Evolutionary conservation across 1,139 yeast species (phyloP).

Genomic region (Diutina rugosa): DNA sequence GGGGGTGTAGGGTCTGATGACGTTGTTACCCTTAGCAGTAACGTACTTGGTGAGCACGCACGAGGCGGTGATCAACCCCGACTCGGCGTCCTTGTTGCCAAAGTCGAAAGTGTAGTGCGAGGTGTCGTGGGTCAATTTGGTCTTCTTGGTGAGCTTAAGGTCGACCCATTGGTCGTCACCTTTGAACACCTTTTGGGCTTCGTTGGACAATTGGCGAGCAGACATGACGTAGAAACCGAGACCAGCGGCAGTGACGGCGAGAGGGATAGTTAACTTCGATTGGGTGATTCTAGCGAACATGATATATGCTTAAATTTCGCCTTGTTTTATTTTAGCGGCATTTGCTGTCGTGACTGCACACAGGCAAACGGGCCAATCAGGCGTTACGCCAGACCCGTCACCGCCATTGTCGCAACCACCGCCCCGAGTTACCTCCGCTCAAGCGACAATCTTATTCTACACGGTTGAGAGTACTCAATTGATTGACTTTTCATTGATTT

Average conservation of each 20-base stretch:
- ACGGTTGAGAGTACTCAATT: too few relatives aligned
- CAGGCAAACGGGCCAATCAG: neutral
- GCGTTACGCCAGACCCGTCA: neutral
- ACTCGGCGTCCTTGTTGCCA: slow-evolving; percentile 49
- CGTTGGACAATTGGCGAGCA: slow-evolving; percentile 26
- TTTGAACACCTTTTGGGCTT: slow-evolving; percentile 41
- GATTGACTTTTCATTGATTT: too few relatives aligned
- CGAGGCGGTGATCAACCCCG: slow-evolving; percentile 78
- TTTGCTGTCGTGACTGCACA: neutral
- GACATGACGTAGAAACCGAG: slow-evolving; percentile 33
- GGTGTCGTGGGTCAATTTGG: slow-evolving; percentile 49
- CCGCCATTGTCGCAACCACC: too few relatives aligned
- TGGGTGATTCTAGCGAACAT: neutral
- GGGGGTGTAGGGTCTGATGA: slow-evolving; percentile 96
- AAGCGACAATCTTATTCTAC: too few relatives aligned
- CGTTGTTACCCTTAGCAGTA: slow-evolving; percentile 76
- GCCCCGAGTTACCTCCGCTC: too few relatives aligned
- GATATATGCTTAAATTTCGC: neutral
- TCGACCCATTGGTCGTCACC: slow-evolving; percentile 77
- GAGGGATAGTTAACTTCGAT: neutral
- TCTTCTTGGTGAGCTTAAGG: slow-evolving; percentile 49
- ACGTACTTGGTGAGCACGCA: slow-evolving; percentile 70
- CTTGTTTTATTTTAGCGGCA: neutral
- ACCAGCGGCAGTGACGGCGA: slow-evolving; percentile 20
- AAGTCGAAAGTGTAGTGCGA: slow-evolving; percentile 63